A percentile compares a stretch with the other conserved stretches of the same genome.
Evolutionary conservation across 352 stramenopile genomes (phyloP).

Genomic region (Globisporangium alternatum): DNA sequence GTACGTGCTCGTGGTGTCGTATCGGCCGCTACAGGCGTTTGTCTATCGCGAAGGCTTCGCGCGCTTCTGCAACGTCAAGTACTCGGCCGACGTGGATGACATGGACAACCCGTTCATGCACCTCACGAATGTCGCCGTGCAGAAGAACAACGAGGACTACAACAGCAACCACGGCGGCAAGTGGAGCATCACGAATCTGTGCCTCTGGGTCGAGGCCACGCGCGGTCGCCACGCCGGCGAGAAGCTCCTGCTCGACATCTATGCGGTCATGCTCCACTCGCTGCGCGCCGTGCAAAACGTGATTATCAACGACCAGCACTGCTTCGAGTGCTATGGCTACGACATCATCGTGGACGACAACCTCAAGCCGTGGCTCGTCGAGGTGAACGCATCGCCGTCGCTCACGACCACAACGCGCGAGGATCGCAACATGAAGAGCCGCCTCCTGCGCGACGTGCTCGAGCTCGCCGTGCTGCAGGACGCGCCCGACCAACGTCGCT

Average conservation of each 20-base stretch:
- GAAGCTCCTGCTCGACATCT: constrained; percentile 64
- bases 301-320: constrained; percentile 93
- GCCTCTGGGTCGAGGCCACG: constrained; percentile 81
- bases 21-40: constrained; percentile 74
- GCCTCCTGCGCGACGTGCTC: constrained; percentile 66
- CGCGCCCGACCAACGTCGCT: constrained; percentile 40
- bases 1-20: constrained; percentile 91
- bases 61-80: constrained; percentile 91
- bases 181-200: constrained; percentile 87
- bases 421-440: constrained; percentile 79
- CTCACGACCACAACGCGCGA: constrained; percentile 66
- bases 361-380: constrained; percentile 92
- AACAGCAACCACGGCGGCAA: constrained; percentile 90
- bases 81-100: constrained; percentile 74
- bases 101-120: constrained; percentile 92
- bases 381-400: constrained; percentile 83
- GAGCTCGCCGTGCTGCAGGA: constrained; percentile 58
- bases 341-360: constrained; percentile 92
- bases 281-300: constrained; percentile 87
- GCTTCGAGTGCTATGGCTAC: constrained; percentile 95
- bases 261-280: constrained; percentile 84
- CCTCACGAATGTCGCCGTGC: constrained; percentile 88
- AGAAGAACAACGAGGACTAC: constrained; percentile 91
- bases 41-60: constrained; percentile 90
- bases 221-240: constrained; percentile 47